These are phyloP conservation scores for Kluyveromyces marxianus DNA, from an alignment of 1,139 yeast genomes.

Conservation along the genomic window DNA sequence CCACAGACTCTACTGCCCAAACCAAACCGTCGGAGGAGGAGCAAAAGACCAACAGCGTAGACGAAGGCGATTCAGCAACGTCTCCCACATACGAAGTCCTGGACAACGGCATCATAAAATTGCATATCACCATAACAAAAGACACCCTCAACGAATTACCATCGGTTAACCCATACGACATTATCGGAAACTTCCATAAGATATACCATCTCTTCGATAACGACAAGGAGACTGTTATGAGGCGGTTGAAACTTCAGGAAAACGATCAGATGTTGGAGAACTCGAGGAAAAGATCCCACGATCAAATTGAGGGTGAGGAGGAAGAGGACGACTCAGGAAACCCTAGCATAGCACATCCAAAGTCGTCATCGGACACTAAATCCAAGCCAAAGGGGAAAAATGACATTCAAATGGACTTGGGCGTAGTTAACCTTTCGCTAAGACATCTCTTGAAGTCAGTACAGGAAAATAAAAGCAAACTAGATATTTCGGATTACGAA, in stretches of 20 bases:
- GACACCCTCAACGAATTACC: conserved; percentile 23
- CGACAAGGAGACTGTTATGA: conserved; percentile 70
- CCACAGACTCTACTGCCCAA: too few species aligned
- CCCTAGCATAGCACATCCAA: conserved; percentile 4
- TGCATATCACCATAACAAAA: conserved; percentile 28
- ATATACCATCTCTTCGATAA: conserved; percentile 80
- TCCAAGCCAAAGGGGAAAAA: conserved; percentile 7
- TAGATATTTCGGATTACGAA: conserved; percentile 76
- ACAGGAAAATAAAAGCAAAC: conserved; percentile 67
- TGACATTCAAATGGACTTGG: conserved; percentile 44
- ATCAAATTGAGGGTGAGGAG: conserved; percentile 9
- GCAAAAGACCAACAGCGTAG: not conserved
- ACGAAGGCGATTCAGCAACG: not conserved
- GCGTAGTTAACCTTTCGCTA: conserved; percentile 75
- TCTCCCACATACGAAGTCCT: not conserved
- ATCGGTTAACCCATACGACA: conserved; percentile 23
- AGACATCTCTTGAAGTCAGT: conserved; percentile 74
- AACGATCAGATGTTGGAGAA: conserved; percentile 64
- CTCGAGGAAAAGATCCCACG: conserved; percentile 19
- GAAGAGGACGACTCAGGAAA: conserved; percentile 5
- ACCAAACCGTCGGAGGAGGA: not conserved
- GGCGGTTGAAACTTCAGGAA: conserved; percentile 71
- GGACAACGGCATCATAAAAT: conserved; percentile 2
- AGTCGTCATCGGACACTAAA: conserved; percentile 3
- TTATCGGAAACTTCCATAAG: conserved; percentile 44